Conservation (phyloP, 345 rosid species). For the Erodium maritimum region DNA sequence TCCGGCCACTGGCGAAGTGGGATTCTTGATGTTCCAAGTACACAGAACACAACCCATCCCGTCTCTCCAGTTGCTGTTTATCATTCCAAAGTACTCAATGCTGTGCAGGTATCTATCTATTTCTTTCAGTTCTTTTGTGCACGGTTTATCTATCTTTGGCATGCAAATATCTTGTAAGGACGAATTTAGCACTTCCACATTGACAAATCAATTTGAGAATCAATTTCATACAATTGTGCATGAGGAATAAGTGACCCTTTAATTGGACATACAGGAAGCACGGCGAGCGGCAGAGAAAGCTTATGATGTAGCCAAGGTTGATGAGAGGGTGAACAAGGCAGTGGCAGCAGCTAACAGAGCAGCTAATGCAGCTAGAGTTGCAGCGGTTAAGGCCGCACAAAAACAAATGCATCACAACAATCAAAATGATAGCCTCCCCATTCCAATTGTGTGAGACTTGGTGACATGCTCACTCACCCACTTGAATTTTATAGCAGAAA, state of each 20-base stretch:
- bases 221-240: not conserved
- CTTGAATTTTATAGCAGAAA: not conserved
- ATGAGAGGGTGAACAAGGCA: slow-evolving; percentile 79
- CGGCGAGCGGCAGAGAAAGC: slow-evolving; percentile 71
- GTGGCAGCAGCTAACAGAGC: slow-evolving; percentile 80
- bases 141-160: not conserved
- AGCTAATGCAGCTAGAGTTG: slow-evolving; percentile 86
- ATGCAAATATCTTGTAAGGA: not conserved
- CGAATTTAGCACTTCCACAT: not conserved
- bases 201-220: not conserved
- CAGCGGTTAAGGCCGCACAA: slow-evolving; percentile 75
- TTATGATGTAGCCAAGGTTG: slow-evolving; percentile 78
- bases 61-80: slow-evolving; percentile 67
- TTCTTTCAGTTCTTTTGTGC: not conserved
- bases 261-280: slow-evolving; percentile 51
- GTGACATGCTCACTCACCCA: not conserved
- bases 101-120: slow-evolving; percentile 52
- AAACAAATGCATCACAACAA: slow-evolving; percentile 48
- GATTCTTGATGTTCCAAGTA: slow-evolving; percentile 68
- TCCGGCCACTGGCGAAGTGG: slow-evolving; percentile 98
- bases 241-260: not conserved
- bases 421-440: slow-evolving; percentile 34
- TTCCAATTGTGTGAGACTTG: slow-evolving; percentile 32
- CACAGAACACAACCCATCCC: slow-evolving; percentile 46
- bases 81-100: slow-evolving; percentile 83